Evolutionary conservation across 2,329 filamentous ascomycete genomes (phyloP), one percentile per base, ranked within the genome.

Genomic region (Aureobasidium namibiae): DNA sequence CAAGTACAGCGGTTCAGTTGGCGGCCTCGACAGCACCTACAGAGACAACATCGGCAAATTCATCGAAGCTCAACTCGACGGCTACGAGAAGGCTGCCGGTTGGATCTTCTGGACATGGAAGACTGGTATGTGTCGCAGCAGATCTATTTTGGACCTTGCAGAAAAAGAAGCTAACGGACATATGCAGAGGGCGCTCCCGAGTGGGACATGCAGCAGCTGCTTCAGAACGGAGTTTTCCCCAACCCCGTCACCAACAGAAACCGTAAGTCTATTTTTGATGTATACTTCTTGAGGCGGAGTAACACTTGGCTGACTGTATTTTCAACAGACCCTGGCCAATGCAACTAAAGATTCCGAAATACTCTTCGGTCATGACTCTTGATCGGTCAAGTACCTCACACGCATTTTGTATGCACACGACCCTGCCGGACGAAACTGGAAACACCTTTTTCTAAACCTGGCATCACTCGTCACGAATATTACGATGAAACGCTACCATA

Each of bases 71-170:
- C 76, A 79, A 64, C 72, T 79, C 3, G 72, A 75, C 38, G 76
- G 73, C 0, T 79, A 71, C 58, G 77, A 79, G 68, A 76, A 75
- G 69, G 75, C 74, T 4, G 69, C 63, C 2, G 76, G 76, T 1
- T 79, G 76, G 76, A 75, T 78, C 64, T 78, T 77, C 67, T 79
- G 77, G 77, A 76, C 73, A 4, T 78, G 76, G 76, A 78, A 78
- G 71, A 78, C 75, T 1, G 50, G 50, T 54, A 54, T 26, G 50
- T 42, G 9, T 11, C 10, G 14, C 14, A 1, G 8, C 18, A 8
- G 8, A n/a, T 41, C 36, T 41, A 42, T 54, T 42, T 42, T 3
- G 14, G n/a, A 7, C n/a, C 4, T 26, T 4, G 4, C 7, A 42
- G 21, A 23, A 4, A 4, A 4, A 9, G 16, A 23, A 33, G 26